Base-by-base conservation (phyloP, 2,329 filamentous ascomycete genomes). In the Clonostachys rhizophaga region DNA sequence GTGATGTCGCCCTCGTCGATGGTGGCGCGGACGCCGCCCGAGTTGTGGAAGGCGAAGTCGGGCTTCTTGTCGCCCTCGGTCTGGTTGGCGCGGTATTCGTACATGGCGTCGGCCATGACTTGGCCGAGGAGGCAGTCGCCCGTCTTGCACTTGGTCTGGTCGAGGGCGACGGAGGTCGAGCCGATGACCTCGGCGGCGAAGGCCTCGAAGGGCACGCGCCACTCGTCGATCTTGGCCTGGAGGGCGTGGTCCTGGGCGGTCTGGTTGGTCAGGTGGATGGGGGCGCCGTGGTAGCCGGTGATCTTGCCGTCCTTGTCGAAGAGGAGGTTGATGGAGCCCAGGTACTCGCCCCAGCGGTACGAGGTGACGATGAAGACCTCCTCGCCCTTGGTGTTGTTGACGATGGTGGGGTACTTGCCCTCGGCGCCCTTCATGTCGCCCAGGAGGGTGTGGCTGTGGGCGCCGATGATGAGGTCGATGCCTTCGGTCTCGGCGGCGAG, bases 341-440 rank as follows among this genome's bases (percentile, higher is more conserved):
- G 63, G 47, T 86, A 86, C 64, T 86, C 80, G 45, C 83, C 83
- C 83, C 83, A 86, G 51, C 81, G 76, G 58, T 82, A 86, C 3
- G 82, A 78, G 8, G 81, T 84, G 16, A 87, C 83, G 55, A 86
- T 75, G 57, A 86, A 86, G 44, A 86, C 83, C 55, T 86, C 83
- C 34, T 86, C 78, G 41, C 80, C 82, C 44, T 80, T 75, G 51
- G 71, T 62, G 59, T 86, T 84, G 30, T 75, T 64, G 45, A 75
- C 73, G 44, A 86, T 79, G 13, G 83, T 86, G 2, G 83, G 83
- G 57, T 86, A 86, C 9, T 75, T 69, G 34, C 82, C 83, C 54
- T 73, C 68, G 13, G 81, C 76, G 20, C 70, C 72, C n/a, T 70
- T 61, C 67, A 83, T 78, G 55, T 79, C 69, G 45, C 82, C 83